These are phyloP conservation scores for Ilex asprella DNA, from an alignment of 257 asterid species.

Conservation along the genomic window DNA sequence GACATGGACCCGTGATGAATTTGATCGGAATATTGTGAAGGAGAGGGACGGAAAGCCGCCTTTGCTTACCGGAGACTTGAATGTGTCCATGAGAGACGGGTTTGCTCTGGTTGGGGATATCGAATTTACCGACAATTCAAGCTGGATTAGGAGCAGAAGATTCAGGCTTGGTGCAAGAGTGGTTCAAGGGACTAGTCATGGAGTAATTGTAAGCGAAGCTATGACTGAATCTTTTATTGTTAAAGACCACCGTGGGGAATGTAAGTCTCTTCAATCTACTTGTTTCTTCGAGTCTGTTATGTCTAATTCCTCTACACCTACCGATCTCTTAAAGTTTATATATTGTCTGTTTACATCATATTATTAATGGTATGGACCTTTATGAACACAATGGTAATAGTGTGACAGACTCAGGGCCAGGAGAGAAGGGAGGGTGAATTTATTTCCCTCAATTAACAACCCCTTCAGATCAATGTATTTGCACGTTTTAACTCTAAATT, in stretches of 20 bases:
- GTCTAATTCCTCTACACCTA: no score
- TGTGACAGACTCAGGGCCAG: no score
- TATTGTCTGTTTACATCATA: no score
- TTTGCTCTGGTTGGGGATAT: conserved; percentile 38
- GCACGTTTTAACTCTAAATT: no score
- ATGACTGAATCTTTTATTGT: conserved; percentile 56
- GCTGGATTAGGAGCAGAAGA: conserved; percentile 64
- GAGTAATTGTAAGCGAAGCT: conserved; percentile 35
- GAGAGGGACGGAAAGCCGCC: conserved; percentile 68
- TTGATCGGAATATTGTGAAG: conserved; percentile 29
- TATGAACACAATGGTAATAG: no score
- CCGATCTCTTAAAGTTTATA: no score
- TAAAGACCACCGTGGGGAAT: conserved; percentile 75
- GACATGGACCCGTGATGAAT: conserved; percentile 36
- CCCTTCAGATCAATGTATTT: no score
- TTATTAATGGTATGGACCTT: no score
- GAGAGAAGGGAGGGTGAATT: no score
- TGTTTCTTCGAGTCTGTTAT: neutral
- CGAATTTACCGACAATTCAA: conserved; percentile 68
- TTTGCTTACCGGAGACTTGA: conserved; percentile 45
- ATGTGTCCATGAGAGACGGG: conserved; percentile 43
- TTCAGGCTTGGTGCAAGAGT: conserved; percentile 63
- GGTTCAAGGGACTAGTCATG: conserved; percentile 13
- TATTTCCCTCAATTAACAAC: no score
- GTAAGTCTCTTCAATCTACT: conserved; percentile 30